Evolutionary conservation across 805 yeast species (phyloP).

Genomic region (Pichia occidentalis): DNA sequence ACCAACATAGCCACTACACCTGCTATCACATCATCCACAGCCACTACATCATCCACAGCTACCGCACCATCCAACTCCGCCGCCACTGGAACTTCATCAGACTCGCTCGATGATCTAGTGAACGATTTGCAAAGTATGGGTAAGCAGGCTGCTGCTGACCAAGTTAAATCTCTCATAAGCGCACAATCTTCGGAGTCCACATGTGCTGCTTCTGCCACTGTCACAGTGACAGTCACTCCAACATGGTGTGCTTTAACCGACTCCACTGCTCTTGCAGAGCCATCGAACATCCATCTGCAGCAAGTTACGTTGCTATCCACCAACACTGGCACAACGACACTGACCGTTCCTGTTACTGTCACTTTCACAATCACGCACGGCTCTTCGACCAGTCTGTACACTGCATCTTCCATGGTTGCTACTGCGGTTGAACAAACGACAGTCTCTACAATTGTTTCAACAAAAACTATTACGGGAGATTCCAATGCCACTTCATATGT

Average conservation of each 20-base stretch:
- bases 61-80: conserved; percentile 11
- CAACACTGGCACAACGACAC: conserved; percentile 17
- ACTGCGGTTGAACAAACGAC: conserved; percentile 19
- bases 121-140: conserved; percentile 3
- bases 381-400: conserved; percentile 22
- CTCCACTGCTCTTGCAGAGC: not conserved
- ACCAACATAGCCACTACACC: not conserved
- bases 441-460: conserved; percentile 12
- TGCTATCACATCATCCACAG: conserved; percentile 14
- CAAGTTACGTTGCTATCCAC: conserved; percentile 12
- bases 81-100: conserved; percentile 2
- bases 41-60: conserved; percentile 8
- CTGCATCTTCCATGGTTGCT: conserved; percentile 26
- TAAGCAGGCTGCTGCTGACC: conserved; percentile 8
- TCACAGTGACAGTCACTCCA: conserved; percentile 23
- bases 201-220: conserved; percentile 19
- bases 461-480: conserved; percentile 12
- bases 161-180: conserved; percentile 7
- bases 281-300: conserved; percentile 6
- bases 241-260: conserved; percentile 12
- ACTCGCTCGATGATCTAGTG: conserved; percentile 3
- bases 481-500: conserved; percentile 4
- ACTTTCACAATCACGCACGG: conserved; percentile 30
- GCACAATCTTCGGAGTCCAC: conserved; percentile 3
- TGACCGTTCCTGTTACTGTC: conserved; percentile 28